Conservation (phyloP, 2,329 filamentous ascomycete species). For the Xylariaceae sp. region DNA sequence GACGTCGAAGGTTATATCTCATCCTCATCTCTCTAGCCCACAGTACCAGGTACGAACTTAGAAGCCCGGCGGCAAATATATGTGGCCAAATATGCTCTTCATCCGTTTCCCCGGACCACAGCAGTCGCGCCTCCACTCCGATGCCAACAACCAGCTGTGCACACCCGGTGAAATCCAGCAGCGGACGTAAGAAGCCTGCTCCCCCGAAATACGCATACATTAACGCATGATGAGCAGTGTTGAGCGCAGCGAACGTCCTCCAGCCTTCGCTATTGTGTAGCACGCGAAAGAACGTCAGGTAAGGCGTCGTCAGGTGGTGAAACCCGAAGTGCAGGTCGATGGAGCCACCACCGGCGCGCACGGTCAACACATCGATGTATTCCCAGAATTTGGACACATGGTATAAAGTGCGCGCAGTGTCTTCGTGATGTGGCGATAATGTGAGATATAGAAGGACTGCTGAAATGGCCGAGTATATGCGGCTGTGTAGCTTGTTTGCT, state of each 20-base stretch:
- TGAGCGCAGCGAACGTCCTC: not conserved
- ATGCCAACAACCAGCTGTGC: not conserved
- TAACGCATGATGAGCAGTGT: conserved; percentile 1
- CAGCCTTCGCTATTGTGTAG: not conserved
- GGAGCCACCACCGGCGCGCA: not conserved
- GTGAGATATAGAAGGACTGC: not conserved
- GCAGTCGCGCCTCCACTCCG: not conserved
- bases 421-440: not conserved
- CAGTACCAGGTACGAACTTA: not conserved
- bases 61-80: not conserved
- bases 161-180: not conserved
- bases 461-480: not conserved
- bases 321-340: conserved; percentile 7
- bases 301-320: conserved; percentile 2
- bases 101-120: not conserved
- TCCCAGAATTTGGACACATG: conserved; percentile 6
- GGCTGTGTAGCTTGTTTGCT: not conserved
- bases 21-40: not conserved
- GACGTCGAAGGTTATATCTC: not conserved
- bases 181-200: not conserved
- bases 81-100: not conserved
- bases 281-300: conserved; percentile 9
- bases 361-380: conserved; percentile 2
- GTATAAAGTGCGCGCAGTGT: not conserved
- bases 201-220: conserved; percentile 8